phyloP scores from a whole-genome alignment of 2,329 filamentous ascomycete genomes.

The Fusarium sublunatum region DNA sequence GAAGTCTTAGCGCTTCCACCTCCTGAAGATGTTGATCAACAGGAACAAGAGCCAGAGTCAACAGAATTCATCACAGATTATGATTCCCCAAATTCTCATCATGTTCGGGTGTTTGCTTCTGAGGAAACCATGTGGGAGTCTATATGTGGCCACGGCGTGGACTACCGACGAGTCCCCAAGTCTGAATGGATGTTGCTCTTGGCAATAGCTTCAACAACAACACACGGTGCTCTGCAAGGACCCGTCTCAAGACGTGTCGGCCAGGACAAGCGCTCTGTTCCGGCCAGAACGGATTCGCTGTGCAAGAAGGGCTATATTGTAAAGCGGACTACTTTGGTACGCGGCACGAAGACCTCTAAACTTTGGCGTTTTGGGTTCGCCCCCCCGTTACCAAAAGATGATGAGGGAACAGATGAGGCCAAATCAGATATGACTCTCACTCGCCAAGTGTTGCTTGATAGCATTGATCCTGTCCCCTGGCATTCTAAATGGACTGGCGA shows the following conservation, averaged over 20 bases:
- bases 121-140: slow-evolving; percentile 69
- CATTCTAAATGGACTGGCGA: slow-evolving; percentile 66
- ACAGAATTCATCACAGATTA: neutral
- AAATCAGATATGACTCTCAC: slow-evolving; percentile 54
- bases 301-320: slow-evolving; percentile 70
- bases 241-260: too few species aligned
- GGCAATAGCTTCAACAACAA: slow-evolving; percentile 66
- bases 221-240: slow-evolving; percentile 67
- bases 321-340: slow-evolving; percentile 68
- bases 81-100: neutral
- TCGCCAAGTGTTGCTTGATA: slow-evolving; percentile 54
- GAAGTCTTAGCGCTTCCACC: slow-evolving; percentile 45
- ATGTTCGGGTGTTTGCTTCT: slow-evolving; percentile 59
- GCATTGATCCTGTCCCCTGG: slow-evolving; percentile 67
- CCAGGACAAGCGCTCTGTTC: slow-evolving; percentile 73
- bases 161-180: slow-evolving; percentile 67
- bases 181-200: slow-evolving; percentile 70
- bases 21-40: slow-evolving; percentile 1
- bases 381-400: slow-evolving; percentile 56
- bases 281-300: slow-evolving; percentile 69
- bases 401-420: slow-evolving; percentile 41
- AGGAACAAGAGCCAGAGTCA: slow-evolving; percentile 17
- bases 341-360: slow-evolving; percentile 71
- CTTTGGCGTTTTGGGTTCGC: slow-evolving; percentile 72
- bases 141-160: slow-evolving; percentile 68